phyloP scores from a whole-genome alignment of 352 stramenopile species.

The Phytophthora pseudosyringae region DNA sequence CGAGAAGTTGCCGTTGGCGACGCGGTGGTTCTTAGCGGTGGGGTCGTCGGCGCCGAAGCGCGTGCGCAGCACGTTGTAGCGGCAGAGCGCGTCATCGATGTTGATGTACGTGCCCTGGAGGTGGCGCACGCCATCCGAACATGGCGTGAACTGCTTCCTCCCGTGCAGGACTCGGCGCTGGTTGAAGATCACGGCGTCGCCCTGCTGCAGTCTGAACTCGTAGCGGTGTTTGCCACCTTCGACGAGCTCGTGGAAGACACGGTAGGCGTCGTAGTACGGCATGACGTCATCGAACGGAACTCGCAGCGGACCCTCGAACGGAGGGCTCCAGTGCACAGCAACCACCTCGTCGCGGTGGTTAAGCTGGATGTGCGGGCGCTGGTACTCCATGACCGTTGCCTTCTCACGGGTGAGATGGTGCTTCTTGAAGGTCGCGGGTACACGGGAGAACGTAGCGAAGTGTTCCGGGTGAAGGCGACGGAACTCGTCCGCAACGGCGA shows the following conservation, averaged over 20 bases:
- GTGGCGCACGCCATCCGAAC: constrained; percentile 77
- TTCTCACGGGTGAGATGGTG: constrained; percentile 88
- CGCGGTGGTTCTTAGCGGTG: constrained; percentile 65
- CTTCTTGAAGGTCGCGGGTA: constrained; percentile 96
- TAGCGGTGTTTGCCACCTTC: constrained; percentile 72
- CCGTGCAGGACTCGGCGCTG: constrained; percentile 83
- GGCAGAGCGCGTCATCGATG: constrained; percentile 87
- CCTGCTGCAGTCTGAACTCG: constrained; percentile 80
- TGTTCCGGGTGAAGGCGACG: constrained; percentile 64
- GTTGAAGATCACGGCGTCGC: constrained; percentile 89
- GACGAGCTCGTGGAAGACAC: constrained; percentile 82
- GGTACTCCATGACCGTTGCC: constrained; percentile 93
- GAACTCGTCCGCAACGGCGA: constrained; percentile 77
- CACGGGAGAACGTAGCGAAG: constrained; percentile 78
- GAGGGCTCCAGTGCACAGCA: constrained; percentile 93
- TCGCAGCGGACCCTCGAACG: constrained; percentile 93
- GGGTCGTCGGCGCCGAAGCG: constrained; percentile 53
- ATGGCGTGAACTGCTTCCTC: constrained; percentile 73
- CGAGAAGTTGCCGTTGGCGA: constrained; percentile 77
- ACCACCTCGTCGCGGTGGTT: constrained; percentile 88
- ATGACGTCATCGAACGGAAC: constrained; percentile 77
- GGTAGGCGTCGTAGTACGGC: constrained; percentile 87
- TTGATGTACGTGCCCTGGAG: constrained; percentile 89
- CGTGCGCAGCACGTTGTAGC: constrained; percentile 78
- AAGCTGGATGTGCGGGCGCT: constrained; percentile 93